Conservation (phyloP, 75 land plant species). For the Cupressus sempervirens region DNA sequence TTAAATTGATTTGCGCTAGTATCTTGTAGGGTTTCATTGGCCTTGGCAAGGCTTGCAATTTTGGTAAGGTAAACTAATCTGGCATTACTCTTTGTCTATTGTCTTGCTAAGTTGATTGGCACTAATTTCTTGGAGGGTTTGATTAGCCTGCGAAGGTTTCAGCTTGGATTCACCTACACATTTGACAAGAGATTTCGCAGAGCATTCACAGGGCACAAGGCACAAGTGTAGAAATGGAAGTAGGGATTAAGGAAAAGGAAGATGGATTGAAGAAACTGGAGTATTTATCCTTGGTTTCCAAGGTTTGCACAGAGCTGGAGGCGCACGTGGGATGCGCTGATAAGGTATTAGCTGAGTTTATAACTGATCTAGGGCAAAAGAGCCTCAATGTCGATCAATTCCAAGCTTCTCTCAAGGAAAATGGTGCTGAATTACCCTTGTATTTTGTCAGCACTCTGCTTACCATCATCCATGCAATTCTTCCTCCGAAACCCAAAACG, state of each 20-base stretch:
- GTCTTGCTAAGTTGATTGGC: too few relatives aligned
- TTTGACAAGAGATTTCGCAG: too few relatives aligned
- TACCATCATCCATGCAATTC: constrained; percentile 85
- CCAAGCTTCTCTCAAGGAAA: constrained; percentile 51
- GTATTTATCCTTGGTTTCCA: constrained; percentile 85
- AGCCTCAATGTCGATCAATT: constrained; percentile 58
- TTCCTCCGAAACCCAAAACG: constrained; percentile 47
- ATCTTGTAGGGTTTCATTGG: too few relatives aligned
- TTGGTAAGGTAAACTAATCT: too few relatives aligned
- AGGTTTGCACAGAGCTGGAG: constrained; percentile 77
- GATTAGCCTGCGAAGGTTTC: too few relatives aligned
- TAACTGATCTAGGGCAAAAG: constrained; percentile 64
- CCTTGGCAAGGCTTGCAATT: too few relatives aligned
- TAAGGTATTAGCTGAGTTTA: constrained; percentile 89
- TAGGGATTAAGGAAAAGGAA: background rate
- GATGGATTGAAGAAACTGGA: constrained; percentile 66
- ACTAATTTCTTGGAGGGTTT: too few relatives aligned
- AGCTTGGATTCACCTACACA: too few relatives aligned
- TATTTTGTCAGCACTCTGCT: constrained; percentile 83
- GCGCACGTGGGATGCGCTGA: constrained; percentile 73
- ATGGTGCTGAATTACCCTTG: constrained; percentile 87
- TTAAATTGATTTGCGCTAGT: too few relatives aligned
- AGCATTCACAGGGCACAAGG: too few relatives aligned
- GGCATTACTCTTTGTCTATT: too few relatives aligned
- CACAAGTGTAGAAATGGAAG: too few relatives aligned